Base-by-base conservation (phyloP, 2,329 filamentous ascomycete genomes). In the Fusarium sp. region DNA sequence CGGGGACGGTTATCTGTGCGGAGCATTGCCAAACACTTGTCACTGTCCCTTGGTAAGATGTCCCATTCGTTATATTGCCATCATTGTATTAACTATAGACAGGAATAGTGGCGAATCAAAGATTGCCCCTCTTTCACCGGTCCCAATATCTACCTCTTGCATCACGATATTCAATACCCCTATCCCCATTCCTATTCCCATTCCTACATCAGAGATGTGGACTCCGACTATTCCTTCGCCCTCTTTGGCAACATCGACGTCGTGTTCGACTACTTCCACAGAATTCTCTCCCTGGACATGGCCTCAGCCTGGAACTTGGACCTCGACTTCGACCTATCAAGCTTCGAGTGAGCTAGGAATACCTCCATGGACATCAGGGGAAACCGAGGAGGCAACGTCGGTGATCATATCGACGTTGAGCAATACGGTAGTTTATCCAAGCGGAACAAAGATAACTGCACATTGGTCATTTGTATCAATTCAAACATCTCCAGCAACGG, bases 1-100 rank as follows among this genome's bases (percentile, higher is more conserved):
- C 68, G 6, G 61, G 63, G 46, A 73, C 70, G 29, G 69, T 73
- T 16, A 35, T 68, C 18, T 75, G 73, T 42, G 58, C 69, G 11
- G 63, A 71, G 8, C 44, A 56, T 31, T 75, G 73, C 31, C 57
- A 70, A 5, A 75, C 73, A 16, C 49, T 75, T 12, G 63, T 62
- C 18, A 72, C 73, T 24, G 64, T 63, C 12, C 63, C 56, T 20
- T 65, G 57, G 73, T 75, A 68, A 42, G 69, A 33, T 26, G 3
- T 4, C 6, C 9, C 12, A 23, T 12, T 8, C 4, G 35, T 12
- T 52, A 11, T 48, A n/a, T 26, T 28, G 28, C 7, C 5, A 53
- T 16, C 23, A 9, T 23, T 24, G n/a, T 54, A 6, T 44, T 70
- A 37, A 71, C 31, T 8, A n/a, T 21, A 1, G 8, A 35, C 35